phyloP scores from a whole-genome alignment of 192 early-diverging fungal species.

The Coemansia sp. region DNA sequence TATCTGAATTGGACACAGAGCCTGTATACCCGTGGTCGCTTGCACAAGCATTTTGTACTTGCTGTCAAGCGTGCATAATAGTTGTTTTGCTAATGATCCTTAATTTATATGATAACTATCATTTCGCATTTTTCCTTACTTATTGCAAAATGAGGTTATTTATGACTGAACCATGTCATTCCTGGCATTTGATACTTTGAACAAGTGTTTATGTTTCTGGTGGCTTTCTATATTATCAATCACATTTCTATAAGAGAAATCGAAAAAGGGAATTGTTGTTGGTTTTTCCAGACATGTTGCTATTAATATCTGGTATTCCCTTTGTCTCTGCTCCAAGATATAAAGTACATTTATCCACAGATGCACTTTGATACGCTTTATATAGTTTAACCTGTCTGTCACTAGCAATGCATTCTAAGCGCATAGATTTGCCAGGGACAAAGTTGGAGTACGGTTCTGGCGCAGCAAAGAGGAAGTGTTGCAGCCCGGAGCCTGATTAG shows the following conservation, averaged over 20 bases:
- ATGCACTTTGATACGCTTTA: too few species aligned
- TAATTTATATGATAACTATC: not conserved
- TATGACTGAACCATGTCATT: too few species aligned
- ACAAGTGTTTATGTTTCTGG: not conserved
- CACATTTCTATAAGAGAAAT: not conserved
- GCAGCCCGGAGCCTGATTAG: too few species aligned
- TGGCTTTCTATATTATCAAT: not conserved
- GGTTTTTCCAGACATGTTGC: not conserved
- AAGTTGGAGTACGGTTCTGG: too few species aligned
- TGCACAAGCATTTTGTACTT: conserved; percentile 50
- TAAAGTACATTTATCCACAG: too few species aligned
- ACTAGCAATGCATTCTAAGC: too few species aligned
- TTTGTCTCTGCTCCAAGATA: not conserved
- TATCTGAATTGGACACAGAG: conserved; percentile 57
- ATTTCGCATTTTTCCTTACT: not conserved
- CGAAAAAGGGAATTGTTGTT: not conserved
- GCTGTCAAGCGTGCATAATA: conserved; percentile 38
- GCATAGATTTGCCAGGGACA: too few species aligned
- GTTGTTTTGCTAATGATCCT: not conserved
- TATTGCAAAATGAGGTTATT: not conserved
- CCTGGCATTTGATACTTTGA: not conserved
- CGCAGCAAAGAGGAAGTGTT: too few species aligned
- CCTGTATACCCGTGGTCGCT: conserved; percentile 40
- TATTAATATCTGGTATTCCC: not conserved
- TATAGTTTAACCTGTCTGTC: too few species aligned